Conservation (phyloP, 805 yeast species). For the Candida sanyiensis region DNA sequence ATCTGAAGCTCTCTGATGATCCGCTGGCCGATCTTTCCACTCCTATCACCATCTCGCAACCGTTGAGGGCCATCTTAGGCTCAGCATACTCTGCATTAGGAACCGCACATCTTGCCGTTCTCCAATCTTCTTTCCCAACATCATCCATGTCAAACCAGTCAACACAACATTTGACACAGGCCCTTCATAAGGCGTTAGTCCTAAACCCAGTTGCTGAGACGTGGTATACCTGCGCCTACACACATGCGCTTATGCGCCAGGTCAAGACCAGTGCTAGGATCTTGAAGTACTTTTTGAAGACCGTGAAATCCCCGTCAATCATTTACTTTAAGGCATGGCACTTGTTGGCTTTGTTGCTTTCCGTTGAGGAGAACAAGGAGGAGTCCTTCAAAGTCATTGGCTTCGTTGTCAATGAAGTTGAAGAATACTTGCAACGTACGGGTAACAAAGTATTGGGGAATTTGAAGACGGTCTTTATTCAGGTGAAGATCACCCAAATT, state of each 20-base stretch:
- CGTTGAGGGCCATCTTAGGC: neutral
- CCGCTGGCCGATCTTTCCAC: neutral
- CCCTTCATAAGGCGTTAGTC: constrained; percentile 16
- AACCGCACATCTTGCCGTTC: neutral
- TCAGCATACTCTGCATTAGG: constrained; percentile 1
- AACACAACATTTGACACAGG: constrained; percentile 5
- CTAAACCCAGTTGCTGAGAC: constrained; percentile 7
- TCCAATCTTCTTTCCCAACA: neutral
- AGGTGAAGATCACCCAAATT: constrained; percentile 70
- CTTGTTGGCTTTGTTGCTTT: constrained; percentile 54
- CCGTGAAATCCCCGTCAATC: constrained; percentile 24
- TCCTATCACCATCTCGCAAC: neutral
- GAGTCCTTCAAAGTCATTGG: constrained; percentile 53
- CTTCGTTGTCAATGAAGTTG: constrained; percentile 43
- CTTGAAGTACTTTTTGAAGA: constrained; percentile 41
- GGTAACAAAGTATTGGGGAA: constrained; percentile 2
- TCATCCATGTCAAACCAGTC: neutral
- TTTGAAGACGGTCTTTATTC: constrained; percentile 36
- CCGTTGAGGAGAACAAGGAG: constrained; percentile 52
- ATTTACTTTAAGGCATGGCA: constrained; percentile 61
- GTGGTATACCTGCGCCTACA: constrained; percentile 42
- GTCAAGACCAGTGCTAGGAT: constrained; percentile 39
- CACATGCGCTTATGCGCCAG: constrained; percentile 39
- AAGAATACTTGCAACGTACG: constrained; percentile 22
- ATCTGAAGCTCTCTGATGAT: constrained; percentile 5